Percentiles rank a stretch among this genome's conserved stretches.
phyloP scores from a whole-genome alignment of 1,284 basidiomycete genomes.

The Phellinidium pouzarii region DNA sequence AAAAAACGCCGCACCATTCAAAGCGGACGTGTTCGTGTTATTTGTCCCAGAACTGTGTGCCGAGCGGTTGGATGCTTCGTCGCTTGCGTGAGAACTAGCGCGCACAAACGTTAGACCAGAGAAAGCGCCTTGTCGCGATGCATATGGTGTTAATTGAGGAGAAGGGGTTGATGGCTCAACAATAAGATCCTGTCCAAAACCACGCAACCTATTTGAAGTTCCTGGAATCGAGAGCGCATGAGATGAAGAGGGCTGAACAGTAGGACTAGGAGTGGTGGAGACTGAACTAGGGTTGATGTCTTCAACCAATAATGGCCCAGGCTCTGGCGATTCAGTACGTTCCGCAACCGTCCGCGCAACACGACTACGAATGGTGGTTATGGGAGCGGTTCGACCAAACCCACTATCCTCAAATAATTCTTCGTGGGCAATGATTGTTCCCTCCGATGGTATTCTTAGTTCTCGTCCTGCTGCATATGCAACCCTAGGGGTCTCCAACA shows the following conservation, averaged over 20 bases:
- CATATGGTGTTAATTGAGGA: conserved; percentile 45
- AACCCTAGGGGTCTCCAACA: conserved; percentile 10
- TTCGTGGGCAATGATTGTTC: conserved; percentile 7
- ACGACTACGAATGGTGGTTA: conserved; percentile 4
- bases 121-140: conserved; percentile 5
- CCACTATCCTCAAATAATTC: conserved; percentile 12
- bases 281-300: conserved; percentile 18
- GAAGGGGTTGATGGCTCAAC: conserved; percentile 44
- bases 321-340: neutral
- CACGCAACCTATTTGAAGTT: conserved; percentile 24
- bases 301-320: conserved; percentile 8
- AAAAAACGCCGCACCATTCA: conserved; percentile 54
- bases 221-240: conserved; percentile 31
- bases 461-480: neutral
- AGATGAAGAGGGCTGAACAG: conserved; percentile 29
- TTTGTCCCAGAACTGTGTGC: conserved; percentile 41
- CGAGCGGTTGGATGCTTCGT: conserved; percentile 37
- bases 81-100: conserved; percentile 19
- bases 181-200: conserved; percentile 54
- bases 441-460: neutral
- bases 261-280: conserved; percentile 18
- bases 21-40: conserved; percentile 26
- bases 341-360: conserved; percentile 2
- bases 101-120: conserved; percentile 8
- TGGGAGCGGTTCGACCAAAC: neutral